Percentiles rank a stretch among this genome's conserved stretches.
These are phyloP conservation scores for Trichosporon ovoides DNA, from an alignment of 1,284 basidiomycete species.

Conservation along the genomic window DNA sequence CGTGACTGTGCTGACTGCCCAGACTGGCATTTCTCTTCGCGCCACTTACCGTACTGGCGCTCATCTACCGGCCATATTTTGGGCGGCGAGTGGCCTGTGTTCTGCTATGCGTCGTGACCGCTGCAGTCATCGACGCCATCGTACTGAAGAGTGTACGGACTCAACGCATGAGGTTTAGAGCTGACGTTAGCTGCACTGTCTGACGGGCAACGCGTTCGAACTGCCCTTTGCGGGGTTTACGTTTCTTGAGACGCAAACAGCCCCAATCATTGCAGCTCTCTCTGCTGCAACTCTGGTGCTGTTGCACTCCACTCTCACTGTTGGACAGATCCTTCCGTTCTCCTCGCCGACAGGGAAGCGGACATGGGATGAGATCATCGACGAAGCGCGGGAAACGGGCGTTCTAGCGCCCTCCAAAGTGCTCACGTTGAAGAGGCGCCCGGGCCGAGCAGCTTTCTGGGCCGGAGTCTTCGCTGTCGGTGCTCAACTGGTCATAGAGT, in stretches of 20 bases:
- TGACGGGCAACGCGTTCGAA: neutral
- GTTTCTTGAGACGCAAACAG: neutral
- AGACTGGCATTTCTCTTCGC: constrained; percentile 1
- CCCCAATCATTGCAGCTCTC: neutral
- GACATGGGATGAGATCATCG: constrained; percentile 5
- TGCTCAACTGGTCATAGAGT: neutral
- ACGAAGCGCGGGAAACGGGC: constrained; percentile 1
- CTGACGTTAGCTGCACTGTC: constrained; percentile 1
- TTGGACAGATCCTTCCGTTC: constrained; percentile 5
- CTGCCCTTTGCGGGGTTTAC: neutral
- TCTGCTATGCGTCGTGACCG: neutral
- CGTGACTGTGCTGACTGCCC: neutral
- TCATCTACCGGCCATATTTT: constrained; percentile 1
- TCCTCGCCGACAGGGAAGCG: neutral
- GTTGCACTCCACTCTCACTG: neutral
- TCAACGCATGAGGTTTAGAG: neutral
- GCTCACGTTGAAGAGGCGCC: constrained; percentile 30
- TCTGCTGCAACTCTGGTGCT: constrained; percentile 1
- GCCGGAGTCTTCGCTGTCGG: neutral
- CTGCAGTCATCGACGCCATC: neutral
- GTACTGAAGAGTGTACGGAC: neutral
- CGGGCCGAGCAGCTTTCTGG: neutral
- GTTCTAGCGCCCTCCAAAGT: neutral
- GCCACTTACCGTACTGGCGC: neutral
- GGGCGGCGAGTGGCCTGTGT: neutral